Conservation (phyloP, 192 early-diverging fungal species). For the Gigaspora rosea region DNA sequence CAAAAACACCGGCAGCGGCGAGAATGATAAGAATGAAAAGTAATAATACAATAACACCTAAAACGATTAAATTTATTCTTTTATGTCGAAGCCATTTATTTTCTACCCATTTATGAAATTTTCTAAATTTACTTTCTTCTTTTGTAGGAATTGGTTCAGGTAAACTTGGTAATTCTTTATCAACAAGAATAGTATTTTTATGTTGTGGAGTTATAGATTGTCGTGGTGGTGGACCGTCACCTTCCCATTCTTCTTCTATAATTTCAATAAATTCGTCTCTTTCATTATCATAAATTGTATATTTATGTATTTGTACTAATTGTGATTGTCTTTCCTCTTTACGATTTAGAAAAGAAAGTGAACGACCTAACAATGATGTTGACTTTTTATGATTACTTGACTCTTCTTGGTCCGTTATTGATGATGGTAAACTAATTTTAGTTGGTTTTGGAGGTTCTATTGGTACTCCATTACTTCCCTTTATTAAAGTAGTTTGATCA, state of each 20-base stretch:
- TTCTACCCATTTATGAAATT: constrained; percentile 9
- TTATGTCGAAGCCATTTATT: not conserved
- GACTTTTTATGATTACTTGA: not conserved
- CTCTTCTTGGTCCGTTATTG: too few relatives aligned
- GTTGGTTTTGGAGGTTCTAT: too few relatives aligned
- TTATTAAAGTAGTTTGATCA: too few relatives aligned
- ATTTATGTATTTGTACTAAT: constrained; percentile 11
- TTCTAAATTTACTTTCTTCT: not conserved
- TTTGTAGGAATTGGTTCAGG: not conserved
- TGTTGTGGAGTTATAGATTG: not conserved
- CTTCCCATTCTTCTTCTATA: constrained; percentile 15
- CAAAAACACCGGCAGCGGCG: not conserved
- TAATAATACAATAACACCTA: not conserved
- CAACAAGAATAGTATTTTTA: not conserved
- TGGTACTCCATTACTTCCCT: too few relatives aligned
- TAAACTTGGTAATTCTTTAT: constrained; percentile 13
- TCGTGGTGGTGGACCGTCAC: constrained; percentile 2
- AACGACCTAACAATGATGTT: not conserved
- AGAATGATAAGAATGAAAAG: constrained; percentile 8
- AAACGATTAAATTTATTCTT: not conserved
- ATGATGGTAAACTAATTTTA: too few relatives aligned
- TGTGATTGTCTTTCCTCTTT: not conserved
- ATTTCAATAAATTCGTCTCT: constrained; percentile 20
- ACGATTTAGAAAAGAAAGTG: constrained; percentile 9
- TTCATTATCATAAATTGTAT: constrained; percentile 19